phyloP scores from a whole-genome alignment of 176 grass and related monocot species.

The Hyparrhenia diplandra region DNA sequence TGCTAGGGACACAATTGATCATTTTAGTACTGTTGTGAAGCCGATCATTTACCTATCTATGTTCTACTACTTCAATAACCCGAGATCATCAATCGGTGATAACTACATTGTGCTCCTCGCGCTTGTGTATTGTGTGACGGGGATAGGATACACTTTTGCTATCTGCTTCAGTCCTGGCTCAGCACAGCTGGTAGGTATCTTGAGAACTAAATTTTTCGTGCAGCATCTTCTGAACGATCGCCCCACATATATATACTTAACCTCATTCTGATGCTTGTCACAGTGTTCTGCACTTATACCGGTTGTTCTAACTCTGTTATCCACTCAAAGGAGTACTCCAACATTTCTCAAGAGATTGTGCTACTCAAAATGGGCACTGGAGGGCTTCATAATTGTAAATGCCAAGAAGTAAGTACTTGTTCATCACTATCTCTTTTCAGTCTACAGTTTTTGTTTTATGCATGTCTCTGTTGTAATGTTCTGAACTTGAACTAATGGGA shows the following conservation, averaged over 20 bases:
- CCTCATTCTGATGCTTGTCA: background rate
- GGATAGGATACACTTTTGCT: constrained; percentile 78
- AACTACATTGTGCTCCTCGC: constrained; percentile 66
- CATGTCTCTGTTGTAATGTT: background rate
- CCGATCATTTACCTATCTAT: constrained; percentile 84
- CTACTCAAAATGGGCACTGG: constrained; percentile 84
- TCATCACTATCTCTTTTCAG: background rate
- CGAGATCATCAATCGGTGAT: constrained; percentile 53
- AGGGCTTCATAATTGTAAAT: constrained; percentile 79
- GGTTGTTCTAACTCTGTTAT: constrained; percentile 67
- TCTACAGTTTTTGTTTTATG: background rate
- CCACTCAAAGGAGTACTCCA: constrained; percentile 56
- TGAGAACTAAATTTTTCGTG: background rate
- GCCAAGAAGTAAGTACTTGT: constrained; percentile 46
- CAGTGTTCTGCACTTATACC: constrained; percentile 82
- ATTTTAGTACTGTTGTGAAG: constrained; percentile 75
- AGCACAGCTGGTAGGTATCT: constrained; percentile 57
- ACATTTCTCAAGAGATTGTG: constrained; percentile 46
- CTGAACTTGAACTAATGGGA: background rate
- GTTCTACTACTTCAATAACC: constrained; percentile 93
- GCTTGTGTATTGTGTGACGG: constrained; percentile 83
- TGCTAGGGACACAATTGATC: constrained; percentile 74
- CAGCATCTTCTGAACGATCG: constrained; percentile 2
- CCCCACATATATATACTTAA: background rate
- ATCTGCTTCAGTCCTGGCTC: constrained; percentile 76